Conservation (phyloP, 2,329 filamentous ascomycete genomes). For the Fonsecaea erecta region DNA sequence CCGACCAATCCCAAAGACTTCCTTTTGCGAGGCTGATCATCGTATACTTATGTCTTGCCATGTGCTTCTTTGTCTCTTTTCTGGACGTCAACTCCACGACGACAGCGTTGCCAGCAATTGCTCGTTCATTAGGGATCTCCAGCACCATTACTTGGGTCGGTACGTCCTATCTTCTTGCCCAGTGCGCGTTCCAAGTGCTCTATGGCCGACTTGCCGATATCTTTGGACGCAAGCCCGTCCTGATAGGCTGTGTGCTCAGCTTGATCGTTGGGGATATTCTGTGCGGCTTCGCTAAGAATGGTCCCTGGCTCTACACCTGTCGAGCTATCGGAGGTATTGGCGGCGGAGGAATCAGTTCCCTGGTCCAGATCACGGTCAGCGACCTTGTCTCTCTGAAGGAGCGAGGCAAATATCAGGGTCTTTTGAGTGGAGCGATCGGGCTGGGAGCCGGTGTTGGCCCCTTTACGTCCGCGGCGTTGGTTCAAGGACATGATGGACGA, state of each 20-base stretch:
- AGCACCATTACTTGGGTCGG: conserved; percentile 15
- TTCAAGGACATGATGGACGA: conserved; percentile 6
- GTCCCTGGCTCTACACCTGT: conserved; percentile 65
- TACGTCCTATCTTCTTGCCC: conserved; percentile 18
- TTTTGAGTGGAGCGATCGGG: not conserved
- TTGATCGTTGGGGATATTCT: conserved; percentile 63
- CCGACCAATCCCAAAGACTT: not conserved
- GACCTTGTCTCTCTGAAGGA: conserved; percentile 64
- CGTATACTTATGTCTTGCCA: conserved; percentile 1
- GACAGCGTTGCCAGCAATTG: not conserved
- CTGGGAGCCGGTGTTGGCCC: not conserved
- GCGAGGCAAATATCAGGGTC: conserved; percentile 56
- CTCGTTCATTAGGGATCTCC: not conserved
- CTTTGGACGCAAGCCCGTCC: conserved; percentile 63
- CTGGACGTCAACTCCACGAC: not conserved
- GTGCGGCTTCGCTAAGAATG: conserved; percentile 61
- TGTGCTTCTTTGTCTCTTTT: conserved; percentile 3
- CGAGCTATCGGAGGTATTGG: conserved; percentile 64
- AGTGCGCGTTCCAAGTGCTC: conserved; percentile 66
- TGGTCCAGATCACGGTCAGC: conserved; percentile 66
- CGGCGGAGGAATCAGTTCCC: conserved; percentile 62
- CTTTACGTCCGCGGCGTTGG: not conserved
- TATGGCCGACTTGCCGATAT: conserved; percentile 67
- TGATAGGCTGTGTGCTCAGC: conserved; percentile 58
- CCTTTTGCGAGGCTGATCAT: not conserved